Conservation (phyloP, 306 rosid genomes). For the Sechiopsis laciniata region DNA sequence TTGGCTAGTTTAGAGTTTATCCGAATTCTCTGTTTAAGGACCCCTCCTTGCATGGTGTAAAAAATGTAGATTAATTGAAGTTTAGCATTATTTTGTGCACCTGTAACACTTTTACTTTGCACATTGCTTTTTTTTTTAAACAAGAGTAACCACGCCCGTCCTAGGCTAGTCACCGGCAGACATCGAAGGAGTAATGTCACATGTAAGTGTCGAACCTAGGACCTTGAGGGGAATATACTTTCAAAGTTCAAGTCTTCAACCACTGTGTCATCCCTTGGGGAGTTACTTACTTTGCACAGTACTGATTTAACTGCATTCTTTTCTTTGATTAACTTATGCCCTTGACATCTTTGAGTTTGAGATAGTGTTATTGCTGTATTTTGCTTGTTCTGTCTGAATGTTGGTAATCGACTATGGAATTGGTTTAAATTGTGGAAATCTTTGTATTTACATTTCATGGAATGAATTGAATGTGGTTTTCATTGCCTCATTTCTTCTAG, state of each 20-base stretch:
- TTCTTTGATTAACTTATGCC: not conserved
- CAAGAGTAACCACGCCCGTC: no score
- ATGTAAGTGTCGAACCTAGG: no score
- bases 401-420: not conserved
- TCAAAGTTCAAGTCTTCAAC: no score
- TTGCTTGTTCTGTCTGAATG: not conserved
- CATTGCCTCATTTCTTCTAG: not conserved
- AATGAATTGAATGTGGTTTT: not conserved
- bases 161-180: no score
- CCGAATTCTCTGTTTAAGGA: not conserved
- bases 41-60: constrained; percentile 11
- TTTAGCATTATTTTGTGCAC: constrained; percentile 10
- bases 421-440: not conserved
- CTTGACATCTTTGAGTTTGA: not conserved
- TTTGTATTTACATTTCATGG: not conserved
- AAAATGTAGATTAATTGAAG: constrained; percentile 19
- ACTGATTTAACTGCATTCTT: not conserved
- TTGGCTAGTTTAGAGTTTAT: not conserved
- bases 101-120: constrained; percentile 1
- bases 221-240: no score
- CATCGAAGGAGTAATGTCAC: no score
- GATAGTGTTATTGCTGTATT: not conserved
- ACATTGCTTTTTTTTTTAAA: no score
- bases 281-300: constrained; percentile 5
- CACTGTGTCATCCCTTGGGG: no score